phyloP scores from a whole-genome alignment of 192 early-diverging fungal genomes.

The Podila clonocystis region DNA sequence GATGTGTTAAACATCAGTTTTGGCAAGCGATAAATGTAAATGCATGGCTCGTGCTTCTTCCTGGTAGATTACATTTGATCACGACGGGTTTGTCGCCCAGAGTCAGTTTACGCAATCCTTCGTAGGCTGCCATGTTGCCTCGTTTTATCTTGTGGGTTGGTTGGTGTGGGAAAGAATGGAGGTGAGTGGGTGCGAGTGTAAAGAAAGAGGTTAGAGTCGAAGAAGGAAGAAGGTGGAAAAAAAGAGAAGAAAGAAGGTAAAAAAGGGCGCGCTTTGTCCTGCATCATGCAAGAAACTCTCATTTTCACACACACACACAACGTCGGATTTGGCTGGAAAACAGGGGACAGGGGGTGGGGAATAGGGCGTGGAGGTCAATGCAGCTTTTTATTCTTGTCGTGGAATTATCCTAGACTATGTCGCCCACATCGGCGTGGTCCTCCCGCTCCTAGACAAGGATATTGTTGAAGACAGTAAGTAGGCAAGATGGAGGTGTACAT shows the following conservation, averaged over 20 bases:
- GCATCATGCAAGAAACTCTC: neutral
- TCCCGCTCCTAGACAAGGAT: constrained; percentile 28
- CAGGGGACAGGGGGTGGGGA: neutral
- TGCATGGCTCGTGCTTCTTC: neutral
- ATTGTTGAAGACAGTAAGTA: neutral
- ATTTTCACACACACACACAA: neutral
- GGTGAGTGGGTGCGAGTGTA: neutral
- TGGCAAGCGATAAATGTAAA: neutral
- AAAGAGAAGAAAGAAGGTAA: neutral
- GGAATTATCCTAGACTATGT: neutral
- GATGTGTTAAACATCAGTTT: neutral
- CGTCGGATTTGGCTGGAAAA: too few relatives aligned
- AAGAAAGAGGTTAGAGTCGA: neutral
- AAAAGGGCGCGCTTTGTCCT: neutral
- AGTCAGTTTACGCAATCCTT: constrained; percentile 47
- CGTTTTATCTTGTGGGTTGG: neutral
- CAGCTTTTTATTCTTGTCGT: neutral
- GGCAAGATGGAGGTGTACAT: neutral
- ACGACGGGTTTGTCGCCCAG: constrained; percentile 46
- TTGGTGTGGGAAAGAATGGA: neutral
- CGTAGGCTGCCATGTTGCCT: constrained; percentile 36
- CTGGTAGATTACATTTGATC: constrained; percentile 38
- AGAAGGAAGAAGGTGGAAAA: neutral
- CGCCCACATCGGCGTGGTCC: neutral
- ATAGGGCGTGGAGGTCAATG: too few relatives aligned